phyloP scores from a whole-genome alignment of 176 grass and related monocot genomes.

The Sorghum bicolor region Sorghum_bicolor_NCBIv3 NC_012872.2:54932001-54932500 shows the following conservation, averaged over 20 bases:
- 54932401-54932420: conserved; percentile 81
- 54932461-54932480: conserved; percentile 75
- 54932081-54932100: neutral
- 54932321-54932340: neutral
- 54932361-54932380: conserved; percentile 59
- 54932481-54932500: conserved; percentile 56
- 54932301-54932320: neutral
- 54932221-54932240: neutral
- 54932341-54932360: neutral
- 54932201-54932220: neutral
- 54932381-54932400: conserved; percentile 97
- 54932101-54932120: neutral
- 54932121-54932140: neutral
- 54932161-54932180: neutral
- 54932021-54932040: neutral
- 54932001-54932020: neutral
- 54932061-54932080: neutral
- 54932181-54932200: neutral
- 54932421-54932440: conserved; percentile 98
- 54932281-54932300: conserved; percentile 2
- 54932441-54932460: conserved; percentile 88
- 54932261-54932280: neutral
- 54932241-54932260: neutral
- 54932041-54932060: neutral
- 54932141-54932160: neutral